Conservation (phyloP, 192 early-diverging fungal species). For the Lobosporangium transversale region DNA sequence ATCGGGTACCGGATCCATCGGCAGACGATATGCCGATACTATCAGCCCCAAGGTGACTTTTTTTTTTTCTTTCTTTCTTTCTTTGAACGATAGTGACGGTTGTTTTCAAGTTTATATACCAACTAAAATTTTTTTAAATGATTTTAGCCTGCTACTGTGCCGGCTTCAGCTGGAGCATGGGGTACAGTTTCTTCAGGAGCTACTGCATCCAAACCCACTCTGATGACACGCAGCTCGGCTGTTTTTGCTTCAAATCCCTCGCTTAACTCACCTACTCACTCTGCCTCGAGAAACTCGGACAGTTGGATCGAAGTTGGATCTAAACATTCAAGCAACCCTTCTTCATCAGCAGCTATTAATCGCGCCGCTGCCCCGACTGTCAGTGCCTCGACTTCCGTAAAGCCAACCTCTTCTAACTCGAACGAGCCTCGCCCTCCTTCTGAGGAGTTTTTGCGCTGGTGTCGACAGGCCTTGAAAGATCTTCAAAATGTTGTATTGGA, state of each 20-base stretch:
- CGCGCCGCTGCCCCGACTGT: slow-evolving; percentile 1
- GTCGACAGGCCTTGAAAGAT: slow-evolving; percentile 68
- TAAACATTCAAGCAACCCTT: slow-evolving; percentile 9
- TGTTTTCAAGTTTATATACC: too few relatives aligned
- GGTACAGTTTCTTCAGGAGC: slow-evolving; percentile 11
- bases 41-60: slow-evolving; percentile 37
- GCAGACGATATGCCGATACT: slow-evolving; percentile 57
- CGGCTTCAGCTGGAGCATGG: slow-evolving; percentile 18
- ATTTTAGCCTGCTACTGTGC: slow-evolving; percentile 8
- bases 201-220: slow-evolving; percentile 9
- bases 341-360: slow-evolving; percentile 1
- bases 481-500: slow-evolving; percentile 63
- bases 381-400: neutral
- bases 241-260: slow-evolving; percentile 21
- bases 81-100: too few relatives aligned
- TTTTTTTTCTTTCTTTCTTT: neutral
- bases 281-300: slow-evolving; percentile 2
- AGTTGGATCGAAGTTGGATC: slow-evolving; percentile 43
- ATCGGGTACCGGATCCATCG: slow-evolving; percentile 20
- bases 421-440: slow-evolving; percentile 58
- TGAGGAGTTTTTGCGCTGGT: slow-evolving; percentile 80
- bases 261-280: slow-evolving; percentile 8
- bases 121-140: too few relatives aligned
- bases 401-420: slow-evolving; percentile 11
- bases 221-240: slow-evolving; percentile 12